Evolutionary conservation across 2,329 filamentous ascomycete genomes (phyloP), one percentile per base, ranked within the genome.

Genomic region (Zasmidium angulare): DNA sequence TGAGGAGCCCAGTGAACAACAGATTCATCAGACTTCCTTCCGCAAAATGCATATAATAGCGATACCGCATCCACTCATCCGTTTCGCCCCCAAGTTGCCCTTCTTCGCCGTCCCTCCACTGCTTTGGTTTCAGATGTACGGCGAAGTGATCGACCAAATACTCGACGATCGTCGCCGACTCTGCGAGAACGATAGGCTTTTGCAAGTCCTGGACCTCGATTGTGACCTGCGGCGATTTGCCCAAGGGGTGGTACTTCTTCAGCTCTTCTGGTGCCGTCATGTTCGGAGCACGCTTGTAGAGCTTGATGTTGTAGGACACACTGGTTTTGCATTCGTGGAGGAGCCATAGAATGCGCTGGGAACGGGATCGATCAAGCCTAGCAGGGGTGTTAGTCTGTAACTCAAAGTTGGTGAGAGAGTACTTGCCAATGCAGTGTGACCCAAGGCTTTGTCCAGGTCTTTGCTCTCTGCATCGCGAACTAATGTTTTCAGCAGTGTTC

Each of bases 271-370:
- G 90, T 1, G 93, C 93, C n/a, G 89, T 79, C 68, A 79, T 82
- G 56, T 88, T 83, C 58, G 76, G 68, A 40, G 74, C 73, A 40
- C 93, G 88, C 74, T 90, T 90, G 81, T 89, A 95, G 55, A 89
- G 82, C 69, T 93, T 85, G 59, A 97, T 77, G 62, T 93, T 85
- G 76, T 96, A 96, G 24, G 88, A 82, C 29, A 96, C 75, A 11
- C 22, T n/a, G 26, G 56, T 65, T 46, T 89, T 82, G 62, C 95
- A 86, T 75, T 93, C 91, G 73, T 95, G 90, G 48, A 96, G 84
- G 7, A 96, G 86, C 90, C 90, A 96, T 47, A 95, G 79, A 59
- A 93, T 89, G 63, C 90, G 86, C 74, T 96, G 90, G 12, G 90
- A 86, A 66, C 92, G 89, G 57, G 91, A 96, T 67, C 89, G 81